Percentiles rank a stretch among this genome's conserved stretches.
These are phyloP conservation scores for Gentiana straminea DNA, from an alignment of 257 asterid species.

Conservation along the genomic window DNA sequence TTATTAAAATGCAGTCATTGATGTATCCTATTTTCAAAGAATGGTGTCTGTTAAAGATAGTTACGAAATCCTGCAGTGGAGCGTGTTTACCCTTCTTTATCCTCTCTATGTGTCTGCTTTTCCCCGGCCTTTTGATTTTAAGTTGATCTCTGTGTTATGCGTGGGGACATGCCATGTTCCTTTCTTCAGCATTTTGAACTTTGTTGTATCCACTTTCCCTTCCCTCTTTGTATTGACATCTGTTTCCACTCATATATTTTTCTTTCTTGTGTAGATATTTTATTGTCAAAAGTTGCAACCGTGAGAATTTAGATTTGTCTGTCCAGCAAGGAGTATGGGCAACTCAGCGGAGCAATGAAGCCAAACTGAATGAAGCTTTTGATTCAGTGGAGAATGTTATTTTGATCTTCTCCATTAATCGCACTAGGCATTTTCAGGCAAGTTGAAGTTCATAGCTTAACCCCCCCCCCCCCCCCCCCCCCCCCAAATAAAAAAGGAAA, in stretches of 20 bases:
- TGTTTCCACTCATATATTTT: slow-evolving; percentile 10
- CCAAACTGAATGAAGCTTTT: slow-evolving; percentile 95
- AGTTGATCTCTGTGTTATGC: no score
- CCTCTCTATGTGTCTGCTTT: no score
- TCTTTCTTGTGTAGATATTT: slow-evolving; percentile 61
- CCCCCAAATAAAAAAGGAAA: no score
- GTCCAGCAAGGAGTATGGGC: slow-evolving; percentile 99
- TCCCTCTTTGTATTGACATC: background rate
- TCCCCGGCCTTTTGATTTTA: no score
- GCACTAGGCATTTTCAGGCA: slow-evolving; percentile 96
- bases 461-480: no score
- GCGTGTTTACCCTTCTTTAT: no score
- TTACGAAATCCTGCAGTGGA: no score
- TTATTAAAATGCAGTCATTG: no score
- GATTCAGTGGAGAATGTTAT: slow-evolving; percentile 91
- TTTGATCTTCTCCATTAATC: slow-evolving; percentile 83
- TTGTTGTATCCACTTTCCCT: background rate
- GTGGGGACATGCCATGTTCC: no score
- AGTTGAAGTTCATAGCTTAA: slow-evolving; percentile 6
- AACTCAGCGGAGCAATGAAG: slow-evolving; percentile 95
- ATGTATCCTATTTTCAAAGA: no score
- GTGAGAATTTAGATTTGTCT: slow-evolving; percentile 94
- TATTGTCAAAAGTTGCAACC: slow-evolving; percentile 95
- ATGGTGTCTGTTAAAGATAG: no score
- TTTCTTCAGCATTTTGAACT: background rate